Base-by-base conservation (phyloP, 768 basidiomycete species). In the Pilatotrama ljubarskyi region DNA sequence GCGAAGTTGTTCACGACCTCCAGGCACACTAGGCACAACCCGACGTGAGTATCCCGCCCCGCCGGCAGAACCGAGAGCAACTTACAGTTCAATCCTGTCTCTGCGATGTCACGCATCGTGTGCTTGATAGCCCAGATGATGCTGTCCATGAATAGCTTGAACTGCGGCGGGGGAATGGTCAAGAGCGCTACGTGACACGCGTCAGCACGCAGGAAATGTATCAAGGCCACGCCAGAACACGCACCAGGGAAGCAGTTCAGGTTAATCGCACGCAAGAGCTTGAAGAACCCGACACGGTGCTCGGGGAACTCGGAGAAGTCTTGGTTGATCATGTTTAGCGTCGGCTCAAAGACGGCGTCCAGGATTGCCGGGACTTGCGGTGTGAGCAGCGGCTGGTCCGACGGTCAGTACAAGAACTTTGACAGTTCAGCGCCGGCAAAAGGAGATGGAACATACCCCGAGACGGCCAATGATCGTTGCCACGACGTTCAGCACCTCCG, bases 71-170 rank as follows among this genome's bases (percentile, higher is more conserved):
- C 32, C 15, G 38, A 25, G 65, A 4, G 29, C 55, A 63, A 75
- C 83, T 54, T 76, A 93, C 91, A 70, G 68, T 88, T 91, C 59
- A 93, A 74, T 42, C 91, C 91, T 42, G 89, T 91, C 71, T 98
- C 96, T 5, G 94, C 93, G 62, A 99, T 97, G 74, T 98, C 96
- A 55, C 96, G 85, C 93, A 97, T 95, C 15, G 93, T 98, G 77
- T 99, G 97, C 75, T 99, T 99, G 79, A 98, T 96, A n/a, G 95
- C 96, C 96, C 97, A 99, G 51, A 96, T 89, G 64, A 98, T 91
- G 61, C 93, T 95, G 74, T 98, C 96, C 86, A 97, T 98, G 74
- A 97, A 91, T 59, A 98, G 78, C 77, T 97, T 98, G 83, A 98
- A 98, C 75, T 97, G 93, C 46, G 82, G 75, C 10, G 94, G 90